Evolutionary conservation across 495 filamentous ascomycete species (phyloP).

Genomic region (Tuber umbilicatum): DNA sequence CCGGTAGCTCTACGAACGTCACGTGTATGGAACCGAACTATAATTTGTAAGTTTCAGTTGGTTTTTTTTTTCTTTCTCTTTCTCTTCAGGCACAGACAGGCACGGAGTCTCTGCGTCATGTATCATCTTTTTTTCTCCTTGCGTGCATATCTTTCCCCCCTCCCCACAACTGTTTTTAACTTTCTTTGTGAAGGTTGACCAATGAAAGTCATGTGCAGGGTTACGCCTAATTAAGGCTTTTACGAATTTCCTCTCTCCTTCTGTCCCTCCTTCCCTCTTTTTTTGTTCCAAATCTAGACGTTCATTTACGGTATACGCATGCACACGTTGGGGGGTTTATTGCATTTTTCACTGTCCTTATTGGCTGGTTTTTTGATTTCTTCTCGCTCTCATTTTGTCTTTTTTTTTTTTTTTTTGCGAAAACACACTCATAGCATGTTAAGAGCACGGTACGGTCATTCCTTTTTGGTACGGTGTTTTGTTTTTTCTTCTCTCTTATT

Average conservation of each 20-base stretch:
- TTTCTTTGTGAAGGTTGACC: conserved; percentile 5
- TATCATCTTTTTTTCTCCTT: not conserved
- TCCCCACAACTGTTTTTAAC: not conserved
- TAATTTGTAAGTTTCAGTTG: not conserved
- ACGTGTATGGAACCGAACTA: not conserved
- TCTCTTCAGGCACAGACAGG: conserved; percentile 3
- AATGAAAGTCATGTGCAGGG: conserved; percentile 1
- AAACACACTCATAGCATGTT: conserved; percentile 3
- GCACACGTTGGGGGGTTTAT: not conserved
- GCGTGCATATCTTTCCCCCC: not conserved
- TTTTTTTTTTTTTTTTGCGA: not conserved
- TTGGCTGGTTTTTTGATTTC: not conserved
- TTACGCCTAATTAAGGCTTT: conserved; percentile 5
- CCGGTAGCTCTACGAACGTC: not conserved
- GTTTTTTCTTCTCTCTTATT: not conserved
- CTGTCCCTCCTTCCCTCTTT: not conserved
- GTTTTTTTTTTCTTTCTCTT: not conserved
- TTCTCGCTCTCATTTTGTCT: conserved; percentile 2
- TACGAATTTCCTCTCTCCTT: not conserved
- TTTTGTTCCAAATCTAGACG: not conserved
- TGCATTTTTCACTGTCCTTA: not conserved
- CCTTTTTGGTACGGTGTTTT: conserved; percentile 4
- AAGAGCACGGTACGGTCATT: conserved; percentile 2
- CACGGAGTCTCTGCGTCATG: not conserved
- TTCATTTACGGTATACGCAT: not conserved